Evolutionary conservation across 2,329 filamentous ascomycete species (phyloP), one percentile per base, ranked within the genome.

Genomic region (Colletotrichum sp.): DNA sequence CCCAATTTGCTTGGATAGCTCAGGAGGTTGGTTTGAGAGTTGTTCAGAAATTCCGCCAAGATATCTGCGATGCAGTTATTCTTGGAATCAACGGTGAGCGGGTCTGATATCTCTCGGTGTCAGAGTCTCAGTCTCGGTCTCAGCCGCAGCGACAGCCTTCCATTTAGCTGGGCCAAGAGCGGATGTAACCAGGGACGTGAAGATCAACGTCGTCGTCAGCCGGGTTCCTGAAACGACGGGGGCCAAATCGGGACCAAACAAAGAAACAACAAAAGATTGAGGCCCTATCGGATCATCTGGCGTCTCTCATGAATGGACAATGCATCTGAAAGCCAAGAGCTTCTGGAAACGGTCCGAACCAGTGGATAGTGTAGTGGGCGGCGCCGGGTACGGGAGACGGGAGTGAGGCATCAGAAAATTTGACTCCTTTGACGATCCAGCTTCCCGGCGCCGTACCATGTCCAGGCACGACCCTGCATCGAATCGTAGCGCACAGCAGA

Each of bases 321-420:
- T 59, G 48, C 64, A 60, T 64, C 65, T 73, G 57, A 64, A 65
- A 30, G 57, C 59, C 70, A 60, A 60, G 43, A 34, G 63, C 34
- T 73, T 75, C 73, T 75, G 57, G 34, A 75, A 68, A 65, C 64
- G 32, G 32, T 75, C 34, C 64, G 73, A 75, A 73, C 32, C 32
- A 57, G 70, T 48, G 64, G 70, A 64, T 64, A 43, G 43, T 16
- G 52, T 30, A 21, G 12, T 63, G 18, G n/a, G 30, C 24, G 59
- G 63, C 43, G 68, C 59, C 55, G 61, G 59, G 43, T 12, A 52
- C 43, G n/a, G 43, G 43, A 52, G 10, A 69, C 59, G 57, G 64
- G 21, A 36, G 28, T 75, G 70, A 73, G 26, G 73, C 70, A 73
- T 67, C 59, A 75, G 69, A 75, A 75, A 73, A 73, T 75, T 75